A percentile compares a stretch with the other conserved stretches of the same genome.
These are phyloP conservation scores for Cordyceps fumosorosea DNA, from an alignment of 2,329 filamentous ascomycete genomes.

Conservation along the genomic window DNA sequence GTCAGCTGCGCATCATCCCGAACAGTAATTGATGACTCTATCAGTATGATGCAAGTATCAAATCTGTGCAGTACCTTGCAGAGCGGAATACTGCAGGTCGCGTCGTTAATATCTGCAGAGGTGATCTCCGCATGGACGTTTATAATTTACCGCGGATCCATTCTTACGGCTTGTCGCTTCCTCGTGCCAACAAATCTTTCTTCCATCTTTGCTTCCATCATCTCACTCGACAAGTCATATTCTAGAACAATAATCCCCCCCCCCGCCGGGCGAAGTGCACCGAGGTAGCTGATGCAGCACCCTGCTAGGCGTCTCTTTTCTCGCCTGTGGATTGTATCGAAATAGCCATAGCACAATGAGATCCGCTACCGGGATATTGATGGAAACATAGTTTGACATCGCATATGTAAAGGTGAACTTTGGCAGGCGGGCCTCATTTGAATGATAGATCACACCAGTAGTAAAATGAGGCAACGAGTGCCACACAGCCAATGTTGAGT, in stretches of 20 bases:
- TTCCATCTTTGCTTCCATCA: neutral
- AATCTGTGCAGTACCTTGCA: neutral
- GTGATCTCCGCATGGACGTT: neutral
- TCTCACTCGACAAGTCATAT: neutral
- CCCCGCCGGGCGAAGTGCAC: neutral
- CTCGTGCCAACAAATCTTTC: too few relatives aligned
- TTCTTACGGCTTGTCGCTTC: neutral
- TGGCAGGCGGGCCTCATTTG: neutral
- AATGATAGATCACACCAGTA: neutral
- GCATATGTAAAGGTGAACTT: neutral
- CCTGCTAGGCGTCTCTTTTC: constrained; percentile 3
- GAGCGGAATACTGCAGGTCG: neutral
- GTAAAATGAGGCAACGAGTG: too few relatives aligned
- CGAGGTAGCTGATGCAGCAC: neutral
- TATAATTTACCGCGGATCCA: neutral
- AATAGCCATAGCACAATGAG: neutral
- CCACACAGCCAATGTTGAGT: neutral
- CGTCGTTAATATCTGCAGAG: neutral
- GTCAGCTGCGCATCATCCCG: neutral
- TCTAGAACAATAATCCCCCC: neutral
- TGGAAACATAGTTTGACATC: neutral
- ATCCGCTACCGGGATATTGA: neutral
- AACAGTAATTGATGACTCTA: neutral
- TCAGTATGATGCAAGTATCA: neutral
- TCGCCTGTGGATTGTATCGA: neutral